Conservation (phyloP, 2,329 filamentous ascomycete species). For the Pezicula neosporulosa region DNA sequence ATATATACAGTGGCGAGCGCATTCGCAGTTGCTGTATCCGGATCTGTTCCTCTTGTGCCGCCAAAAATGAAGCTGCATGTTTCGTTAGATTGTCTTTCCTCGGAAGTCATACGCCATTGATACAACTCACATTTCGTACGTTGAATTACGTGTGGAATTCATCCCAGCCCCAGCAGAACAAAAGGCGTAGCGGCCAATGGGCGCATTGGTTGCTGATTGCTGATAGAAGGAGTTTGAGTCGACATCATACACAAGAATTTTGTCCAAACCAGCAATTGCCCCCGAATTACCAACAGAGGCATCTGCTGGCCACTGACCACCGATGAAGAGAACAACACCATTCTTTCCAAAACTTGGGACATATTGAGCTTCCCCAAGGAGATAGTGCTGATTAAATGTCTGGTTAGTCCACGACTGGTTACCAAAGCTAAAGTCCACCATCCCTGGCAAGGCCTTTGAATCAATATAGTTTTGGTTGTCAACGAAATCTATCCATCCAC, state of each 20-base stretch:
- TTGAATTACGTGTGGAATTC: constrained; percentile 6
- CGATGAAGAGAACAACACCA: constrained; percentile 10
- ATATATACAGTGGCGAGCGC: constrained; percentile 8
- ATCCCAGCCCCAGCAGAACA: constrained; percentile 3
- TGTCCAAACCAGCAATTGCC: background rate
- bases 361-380: constrained; percentile 5
- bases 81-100: background rate
- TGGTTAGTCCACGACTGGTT: constrained; percentile 4
- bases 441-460: background rate
- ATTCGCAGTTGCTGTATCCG: background rate
- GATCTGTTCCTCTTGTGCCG: background rate
- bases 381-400: constrained; percentile 1
- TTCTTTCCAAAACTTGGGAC: constrained; percentile 9
- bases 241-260: constrained; percentile 10
- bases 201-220: constrained; percentile 5
- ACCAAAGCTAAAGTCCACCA: constrained; percentile 6
- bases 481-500: background rate
- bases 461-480: background rate
- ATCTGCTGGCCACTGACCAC: constrained; percentile 2
- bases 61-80: constrained; percentile 5
- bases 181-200: constrained; percentile 2
- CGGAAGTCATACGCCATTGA: background rate
- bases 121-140: constrained; percentile 10
- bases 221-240: constrained; percentile 5
- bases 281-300: background rate